Evolutionary conservation across 805 yeast genomes (phyloP).

Genomic region (Saturnispora saitoi): DNA sequence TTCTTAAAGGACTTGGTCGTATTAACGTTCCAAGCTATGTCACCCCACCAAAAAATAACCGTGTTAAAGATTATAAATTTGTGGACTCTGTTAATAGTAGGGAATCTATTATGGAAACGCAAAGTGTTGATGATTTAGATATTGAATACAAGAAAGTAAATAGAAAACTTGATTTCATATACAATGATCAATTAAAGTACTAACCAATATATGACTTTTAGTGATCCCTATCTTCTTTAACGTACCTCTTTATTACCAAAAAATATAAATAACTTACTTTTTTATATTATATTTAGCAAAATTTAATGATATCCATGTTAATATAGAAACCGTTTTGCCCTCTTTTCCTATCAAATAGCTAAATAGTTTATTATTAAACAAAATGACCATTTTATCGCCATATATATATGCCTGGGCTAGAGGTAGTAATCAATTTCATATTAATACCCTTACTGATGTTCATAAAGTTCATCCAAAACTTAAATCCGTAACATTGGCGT

Average conservation of each 20-base stretch:
- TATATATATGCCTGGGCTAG: constrained; percentile 27
- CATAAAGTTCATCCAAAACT: constrained; percentile 11
- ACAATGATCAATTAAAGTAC: constrained; percentile 3
- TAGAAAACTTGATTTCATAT: constrained; percentile 1
- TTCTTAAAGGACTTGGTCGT: not conserved
- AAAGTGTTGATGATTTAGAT: constrained; percentile 4
- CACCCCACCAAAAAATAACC: constrained; percentile 12
- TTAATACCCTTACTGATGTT: constrained; percentile 16
- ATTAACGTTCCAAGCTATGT: constrained; percentile 9
- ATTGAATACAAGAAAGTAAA: not conserved
- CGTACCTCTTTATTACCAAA: not conserved
- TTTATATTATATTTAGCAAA: not conserved
- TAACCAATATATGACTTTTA: not conserved
- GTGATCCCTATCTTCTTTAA: not conserved
- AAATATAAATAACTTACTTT: not conserved
- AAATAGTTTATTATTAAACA: too few species aligned
- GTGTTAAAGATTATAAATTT: constrained; percentile 4
- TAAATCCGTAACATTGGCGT: constrained; percentile 21
- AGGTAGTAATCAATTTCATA: constrained; percentile 14
- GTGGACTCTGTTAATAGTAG: not conserved
- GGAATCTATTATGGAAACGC: not conserved
- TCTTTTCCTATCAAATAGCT: not conserved
- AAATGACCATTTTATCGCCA: constrained; percentile 24
- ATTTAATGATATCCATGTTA: not conserved
- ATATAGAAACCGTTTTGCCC: not conserved